Evolutionary conservation across 2,329 filamentous ascomycete species (phyloP), one percentile per base, ranked within the genome.

Genomic region (Cordyceps tenuipes): DNA sequence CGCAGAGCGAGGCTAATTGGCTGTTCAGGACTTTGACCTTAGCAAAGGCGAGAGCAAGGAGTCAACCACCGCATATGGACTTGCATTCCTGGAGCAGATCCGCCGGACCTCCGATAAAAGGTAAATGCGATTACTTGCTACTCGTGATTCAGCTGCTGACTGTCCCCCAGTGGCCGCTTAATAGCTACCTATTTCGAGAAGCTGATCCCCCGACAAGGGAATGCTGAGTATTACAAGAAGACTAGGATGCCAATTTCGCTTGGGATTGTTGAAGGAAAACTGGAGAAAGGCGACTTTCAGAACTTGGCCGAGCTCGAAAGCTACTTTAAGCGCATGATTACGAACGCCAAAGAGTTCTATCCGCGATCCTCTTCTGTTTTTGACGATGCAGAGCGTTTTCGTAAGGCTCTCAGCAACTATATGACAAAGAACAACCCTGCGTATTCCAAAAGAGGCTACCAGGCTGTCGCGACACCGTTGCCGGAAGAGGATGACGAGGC

Each of bases 401-500:
- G 91, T 51, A 96, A 96, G 74, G 87, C 90, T 3, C 80, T 93
- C 46, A 92, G 89, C 71, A 93, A 92, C 68, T 91, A 86, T 71
- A 96, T 96, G 91, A 87, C 86, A 60, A 89, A 89, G 71, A 82
- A 87, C 66, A 96, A 96, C 67, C 91, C 91, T 15, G 90, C 89
- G 17, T 96, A 96, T 72, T 83, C 84, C 63, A 77, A 79, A 17
- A 79, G 81, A 26, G 77, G 76, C 51, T 94, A 95, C 68, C 80
- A 83, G 62, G 87, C 89, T 5, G 79, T 88, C 50, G 82, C 90
- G 6, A 91, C 90, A 1, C 89, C 90, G 0, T 78, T 92, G 17
- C 87, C 87, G 0, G 77, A 79, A n/a, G 78, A 83, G 19, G 73
- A 67, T 46, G 64, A 65, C 4, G 66, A 66, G 41, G 62, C 63